Evolutionary conservation across 2,329 filamentous ascomycete species (phyloP).

Genomic region (Pseudopithomyces maydicus): DNA sequence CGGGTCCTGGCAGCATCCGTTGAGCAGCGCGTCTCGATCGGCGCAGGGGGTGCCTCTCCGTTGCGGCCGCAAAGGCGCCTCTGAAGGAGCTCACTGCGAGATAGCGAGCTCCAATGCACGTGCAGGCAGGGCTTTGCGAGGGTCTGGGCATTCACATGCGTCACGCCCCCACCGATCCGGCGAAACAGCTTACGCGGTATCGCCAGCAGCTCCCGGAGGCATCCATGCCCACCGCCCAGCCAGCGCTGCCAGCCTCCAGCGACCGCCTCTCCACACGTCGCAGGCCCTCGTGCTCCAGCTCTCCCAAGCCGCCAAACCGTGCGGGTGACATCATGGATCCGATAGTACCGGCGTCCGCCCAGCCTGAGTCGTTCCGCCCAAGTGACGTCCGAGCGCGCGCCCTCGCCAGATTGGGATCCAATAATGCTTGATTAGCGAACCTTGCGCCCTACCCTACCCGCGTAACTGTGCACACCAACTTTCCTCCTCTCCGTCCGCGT

Average conservation of each 20-base stretch:
- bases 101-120: too few species aligned
- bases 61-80: not conserved
- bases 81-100: too few species aligned
- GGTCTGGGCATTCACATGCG: not conserved
- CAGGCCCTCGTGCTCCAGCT: not conserved
- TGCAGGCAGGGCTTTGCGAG: not conserved
- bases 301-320: not conserved
- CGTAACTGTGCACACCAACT: not conserved
- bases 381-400: not conserved
- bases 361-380: not conserved
- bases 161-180: not conserved
- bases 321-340: not conserved
- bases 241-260: not conserved
- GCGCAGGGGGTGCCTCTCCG: not conserved
- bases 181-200: not conserved
- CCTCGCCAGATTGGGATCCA: slow-evolving; percentile 1
- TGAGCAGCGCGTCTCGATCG: not conserved
- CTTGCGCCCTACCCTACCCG: not conserved
- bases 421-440: slow-evolving; percentile 7
- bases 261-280: not conserved
- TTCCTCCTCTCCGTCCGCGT: not conserved
- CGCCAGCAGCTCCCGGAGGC: not conserved
- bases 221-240: not conserved
- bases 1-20: not conserved
- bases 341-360: not conserved